Evolutionary conservation across 1,284 basidiomycete genomes (phyloP), one percentile per base, ranked within the genome.

Genomic region (Heterobasidion parviporum): DNA sequence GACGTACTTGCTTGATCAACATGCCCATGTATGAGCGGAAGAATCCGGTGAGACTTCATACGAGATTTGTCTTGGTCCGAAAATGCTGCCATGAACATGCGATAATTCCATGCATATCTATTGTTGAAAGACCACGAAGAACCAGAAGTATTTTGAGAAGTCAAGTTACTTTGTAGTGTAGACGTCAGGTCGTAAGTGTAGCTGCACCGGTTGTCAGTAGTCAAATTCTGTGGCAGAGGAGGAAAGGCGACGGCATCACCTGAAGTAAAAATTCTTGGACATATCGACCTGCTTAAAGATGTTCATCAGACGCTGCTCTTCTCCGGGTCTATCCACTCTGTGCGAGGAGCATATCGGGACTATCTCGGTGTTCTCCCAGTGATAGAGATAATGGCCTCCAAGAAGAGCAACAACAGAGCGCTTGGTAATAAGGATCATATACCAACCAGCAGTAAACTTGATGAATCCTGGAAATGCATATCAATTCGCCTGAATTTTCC

Each of bases 211-310:
- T 26, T 26, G 26, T 26, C 26, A 26, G 26, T 5, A 26, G 26
- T 26, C 26, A 5, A 26, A 26, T 26, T 26, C 4, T 5, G 26
- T 5, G 26, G 26, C 26, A 26, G 26, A 26, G 26, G 6, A 26
- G 26, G 3, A 8, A 20, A 14, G 34, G 38, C 54, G 18, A 45
- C 53, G 16, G 9, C 55, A 68, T 53, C 63, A 96, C 92, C 92
- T 95, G 71, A 99, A 99, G 74, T 99, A 99, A 69, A 99, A 99
- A 72, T 99, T 98, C 75, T 99, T 98, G 51, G 90, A 90, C 75
- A 99, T 83, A 64, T 99, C 97, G 3, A 99, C 95, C 69, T 96
- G 93, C 67, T 94, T 94, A 76, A 99, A 99, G n/a, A 91, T 84
- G 59, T 86, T 89, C 70, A 97, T 84, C 43, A 94, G 78, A 57